Evolutionary conservation across 805 yeast genomes (phyloP).

Genomic region (Wickerhamomyces kurtzmanii): DNA sequence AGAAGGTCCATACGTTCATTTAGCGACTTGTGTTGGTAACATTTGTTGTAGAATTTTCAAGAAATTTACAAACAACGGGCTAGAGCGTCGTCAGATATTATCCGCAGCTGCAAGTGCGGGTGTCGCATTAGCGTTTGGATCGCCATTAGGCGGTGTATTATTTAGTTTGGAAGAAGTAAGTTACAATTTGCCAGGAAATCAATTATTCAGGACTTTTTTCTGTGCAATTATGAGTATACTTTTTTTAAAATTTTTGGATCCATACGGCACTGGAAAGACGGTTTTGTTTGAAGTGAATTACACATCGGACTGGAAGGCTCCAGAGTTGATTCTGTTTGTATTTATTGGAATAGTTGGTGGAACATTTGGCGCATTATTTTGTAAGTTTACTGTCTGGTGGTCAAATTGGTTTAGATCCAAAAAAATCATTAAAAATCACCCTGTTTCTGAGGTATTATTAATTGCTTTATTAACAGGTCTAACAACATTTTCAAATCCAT

Average conservation of each 20-base stretch:
- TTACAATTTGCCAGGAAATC: conserved; percentile 43
- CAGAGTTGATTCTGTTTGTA: conserved; percentile 35
- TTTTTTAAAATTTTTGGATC: conserved; percentile 41
- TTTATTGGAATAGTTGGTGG: conserved; percentile 45
- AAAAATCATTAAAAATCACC: conserved; percentile 24
- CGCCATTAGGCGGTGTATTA: conserved; percentile 50
- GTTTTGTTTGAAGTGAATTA: conserved; percentile 44
- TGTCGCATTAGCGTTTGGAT: conserved; percentile 51
- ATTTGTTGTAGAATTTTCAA: conserved; percentile 36
- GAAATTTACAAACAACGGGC: conserved; percentile 35
- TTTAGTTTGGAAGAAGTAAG: conserved; percentile 49
- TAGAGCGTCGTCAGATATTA: conserved; percentile 39
- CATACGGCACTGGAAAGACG: conserved; percentile 51
- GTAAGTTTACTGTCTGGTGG: conserved; percentile 34
- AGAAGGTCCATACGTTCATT: conserved; percentile 55
- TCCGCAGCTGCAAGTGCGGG: conserved; percentile 52
- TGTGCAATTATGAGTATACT: conserved; percentile 46
- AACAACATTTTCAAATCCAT: conserved; percentile 36
- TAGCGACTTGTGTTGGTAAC: conserved; percentile 50
- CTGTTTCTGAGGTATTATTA: conserved; percentile 33
- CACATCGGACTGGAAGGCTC: conserved; percentile 39
- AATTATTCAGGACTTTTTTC: conserved; percentile 42
- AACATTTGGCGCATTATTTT: conserved; percentile 38
- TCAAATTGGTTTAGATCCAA: conserved; percentile 24
- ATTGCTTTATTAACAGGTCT: conserved; percentile 35